phyloP scores from a whole-genome alignment of 345 rosid species.

The Eucalyptus cloeziana region DNA sequence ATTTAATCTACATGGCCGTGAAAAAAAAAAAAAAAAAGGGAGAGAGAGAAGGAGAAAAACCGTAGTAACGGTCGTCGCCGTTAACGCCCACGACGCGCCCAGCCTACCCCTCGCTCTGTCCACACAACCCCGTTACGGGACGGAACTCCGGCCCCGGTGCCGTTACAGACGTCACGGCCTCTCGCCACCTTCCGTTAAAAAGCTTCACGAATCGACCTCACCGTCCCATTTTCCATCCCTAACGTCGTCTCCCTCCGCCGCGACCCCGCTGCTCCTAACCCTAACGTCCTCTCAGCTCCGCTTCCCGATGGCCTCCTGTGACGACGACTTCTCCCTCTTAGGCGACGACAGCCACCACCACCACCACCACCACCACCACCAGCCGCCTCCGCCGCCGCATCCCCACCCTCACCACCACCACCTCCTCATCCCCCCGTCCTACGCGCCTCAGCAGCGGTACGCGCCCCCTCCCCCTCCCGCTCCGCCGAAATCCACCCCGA shows the following conservation, averaged over 20 bases:
- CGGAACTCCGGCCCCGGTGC: background rate
- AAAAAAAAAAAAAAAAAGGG: background rate
- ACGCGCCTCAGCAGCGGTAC: constrained; percentile 30
- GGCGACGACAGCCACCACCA: constrained; percentile 48
- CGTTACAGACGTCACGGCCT: constrained; percentile 33
- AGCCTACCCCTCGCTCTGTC: background rate
- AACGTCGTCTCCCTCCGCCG: constrained; percentile 48
- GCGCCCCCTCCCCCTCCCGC: background rate
- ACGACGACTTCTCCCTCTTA: constrained; percentile 75
- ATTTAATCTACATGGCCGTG: background rate
- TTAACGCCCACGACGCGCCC: background rate
- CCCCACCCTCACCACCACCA: constrained; percentile 13
- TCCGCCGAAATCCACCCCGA: constrained; percentile 12
- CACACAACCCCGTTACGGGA: background rate
- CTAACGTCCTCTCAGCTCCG: constrained; percentile 32
- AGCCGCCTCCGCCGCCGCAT: background rate
- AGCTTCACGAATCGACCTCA: background rate
- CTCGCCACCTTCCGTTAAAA: constrained; percentile 37
- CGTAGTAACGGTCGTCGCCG: background rate
- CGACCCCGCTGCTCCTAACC: constrained; percentile 15
- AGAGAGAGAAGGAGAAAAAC: background rate
- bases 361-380: constrained; percentile 20
- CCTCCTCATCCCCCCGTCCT: constrained; percentile 10
- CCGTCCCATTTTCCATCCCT: constrained; percentile 16
- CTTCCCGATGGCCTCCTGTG: constrained; percentile 69